These are phyloP conservation scores for Candida pseudofarinosa DNA, from an alignment of 805 yeast species.

Conservation along the genomic window DNA sequence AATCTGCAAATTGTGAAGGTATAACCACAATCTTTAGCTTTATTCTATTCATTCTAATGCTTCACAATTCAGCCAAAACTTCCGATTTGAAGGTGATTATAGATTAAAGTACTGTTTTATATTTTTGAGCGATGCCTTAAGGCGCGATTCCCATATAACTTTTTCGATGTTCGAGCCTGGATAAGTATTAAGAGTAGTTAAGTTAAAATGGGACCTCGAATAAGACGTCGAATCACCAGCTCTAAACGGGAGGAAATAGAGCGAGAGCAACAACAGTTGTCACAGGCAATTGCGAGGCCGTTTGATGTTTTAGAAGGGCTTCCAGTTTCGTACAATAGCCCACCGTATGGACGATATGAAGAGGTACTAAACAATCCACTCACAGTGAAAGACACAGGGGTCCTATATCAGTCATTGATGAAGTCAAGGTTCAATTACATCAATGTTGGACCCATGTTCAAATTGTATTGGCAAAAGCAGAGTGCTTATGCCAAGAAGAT, in stretches of 20 bases:
- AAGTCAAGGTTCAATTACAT: conserved; percentile 57
- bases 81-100: neutral
- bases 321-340: conserved; percentile 62
- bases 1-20: conserved; percentile 20
- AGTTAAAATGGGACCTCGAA: conserved; percentile 35
- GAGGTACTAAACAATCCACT: conserved; percentile 59
- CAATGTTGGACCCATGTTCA: conserved; percentile 69
- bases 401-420: conserved; percentile 64
- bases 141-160: neutral
- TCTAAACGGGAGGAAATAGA: conserved; percentile 41
- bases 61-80: neutral
- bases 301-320: conserved; percentile 61
- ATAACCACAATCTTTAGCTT: conserved; percentile 36
- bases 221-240: conserved; percentile 41
- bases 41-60: conserved; percentile 17
- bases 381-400: conserved; percentile 68
- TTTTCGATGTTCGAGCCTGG: neutral
- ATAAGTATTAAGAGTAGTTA: neutral
- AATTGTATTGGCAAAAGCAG: conserved; percentile 75
- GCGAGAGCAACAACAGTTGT: conserved; percentile 34
- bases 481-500: conserved; percentile 49
- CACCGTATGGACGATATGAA: conserved; percentile 53
- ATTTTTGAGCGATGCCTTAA: neutral
- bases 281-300: conserved; percentile 47
- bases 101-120: neutral